A percentile compares a stretch with the other conserved stretches of the same genome.
These are phyloP conservation scores for Pezicula radicicola DNA, from an alignment of 2,329 filamentous ascomycete species.

Conservation along the genomic window DNA sequence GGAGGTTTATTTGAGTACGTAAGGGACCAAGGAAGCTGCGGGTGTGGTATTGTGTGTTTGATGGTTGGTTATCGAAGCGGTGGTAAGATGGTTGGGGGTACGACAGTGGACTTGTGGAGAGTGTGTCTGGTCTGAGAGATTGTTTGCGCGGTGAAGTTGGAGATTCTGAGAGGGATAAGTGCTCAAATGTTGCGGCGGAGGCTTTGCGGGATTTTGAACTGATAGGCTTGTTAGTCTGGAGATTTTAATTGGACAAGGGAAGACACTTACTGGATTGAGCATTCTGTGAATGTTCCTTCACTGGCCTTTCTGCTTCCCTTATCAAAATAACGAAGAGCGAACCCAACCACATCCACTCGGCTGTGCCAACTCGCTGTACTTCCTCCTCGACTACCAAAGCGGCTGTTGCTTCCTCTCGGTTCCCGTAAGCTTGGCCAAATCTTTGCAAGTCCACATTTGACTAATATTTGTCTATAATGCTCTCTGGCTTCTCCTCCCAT, in stretches of 20 bases:
- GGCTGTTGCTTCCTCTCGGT: neutral
- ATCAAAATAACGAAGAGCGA: constrained; percentile 20
- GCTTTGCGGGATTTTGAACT: constrained; percentile 3
- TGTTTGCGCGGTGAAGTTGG: neutral
- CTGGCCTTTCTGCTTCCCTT: constrained; percentile 4
- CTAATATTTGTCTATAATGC: constrained; percentile 39
- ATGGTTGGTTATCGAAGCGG: neutral
- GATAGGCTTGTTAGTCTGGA: neutral
- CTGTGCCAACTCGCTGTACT: constrained; percentile 6
- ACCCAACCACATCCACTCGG: constrained; percentile 21
- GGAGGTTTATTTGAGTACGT: constrained; percentile 18
- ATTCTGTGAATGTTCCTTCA: constrained; percentile 5
- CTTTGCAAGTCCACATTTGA: constrained; percentile 18
- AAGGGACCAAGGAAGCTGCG: constrained; percentile 12
- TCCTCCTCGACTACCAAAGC: neutral
- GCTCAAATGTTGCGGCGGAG: constrained; percentile 7
- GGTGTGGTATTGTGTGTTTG: neutral
- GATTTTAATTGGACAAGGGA: neutral
- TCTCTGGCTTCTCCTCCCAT: constrained; percentile 56
- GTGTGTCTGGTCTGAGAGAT: neutral
- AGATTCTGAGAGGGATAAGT: constrained; percentile 1
- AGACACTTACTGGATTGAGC: constrained; percentile 1
- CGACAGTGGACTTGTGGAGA: neutral
- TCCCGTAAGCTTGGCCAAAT: constrained; percentile 18
- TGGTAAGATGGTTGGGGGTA: neutral